Base-by-base conservation (phyloP, 1,139 yeast genomes). In the Candida frijolesensis region DNA sequence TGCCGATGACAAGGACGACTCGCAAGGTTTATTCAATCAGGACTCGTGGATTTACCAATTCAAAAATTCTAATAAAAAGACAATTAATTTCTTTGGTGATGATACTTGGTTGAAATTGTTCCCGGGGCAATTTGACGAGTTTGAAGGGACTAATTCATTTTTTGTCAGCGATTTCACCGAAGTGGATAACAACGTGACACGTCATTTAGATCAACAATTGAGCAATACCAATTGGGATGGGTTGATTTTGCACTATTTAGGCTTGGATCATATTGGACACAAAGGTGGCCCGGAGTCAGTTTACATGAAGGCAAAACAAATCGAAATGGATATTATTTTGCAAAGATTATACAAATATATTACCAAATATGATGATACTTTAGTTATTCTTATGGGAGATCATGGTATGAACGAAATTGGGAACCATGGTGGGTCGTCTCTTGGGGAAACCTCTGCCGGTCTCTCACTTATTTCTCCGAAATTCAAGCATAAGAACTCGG, bases 351-450 rank as follows among this genome's bases (percentile, higher is more conserved):
- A 83, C 62, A 63, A 71, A 0, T 68, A 74, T 8, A 64, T 81
- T 3, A 46, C 57, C 3, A 22, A 50, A 3, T 75, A 78, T 41
- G 80, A 84, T 27, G 87, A 96, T 0, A 49, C 56, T 4, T 66
- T 94, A 44, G 70, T 94, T 34, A 82, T 94, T 7, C 81, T 94
- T 0, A 73, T 89, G 73, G 99, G 99, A 1, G 98, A 92, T 61
- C 98, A 92, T 66, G 98, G 98, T 1, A 92, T 92, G 98, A 89
- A 89, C 60, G 89, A 85, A 47, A 82, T 85, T 2, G 99, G 99
- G 0, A 94, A 94, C 60, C 99, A 94, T 64, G 99, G 99, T 11
- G 99, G 97, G 0, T 89, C 97, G 0, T 88, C 97, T 0, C 67
- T 78, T 0, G 96, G 97, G 0, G 99, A 94, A 65, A 94, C 97